Conservation (phyloP, 176 grass and related monocot species). For the Chrysopogon serrulatus region DNA sequence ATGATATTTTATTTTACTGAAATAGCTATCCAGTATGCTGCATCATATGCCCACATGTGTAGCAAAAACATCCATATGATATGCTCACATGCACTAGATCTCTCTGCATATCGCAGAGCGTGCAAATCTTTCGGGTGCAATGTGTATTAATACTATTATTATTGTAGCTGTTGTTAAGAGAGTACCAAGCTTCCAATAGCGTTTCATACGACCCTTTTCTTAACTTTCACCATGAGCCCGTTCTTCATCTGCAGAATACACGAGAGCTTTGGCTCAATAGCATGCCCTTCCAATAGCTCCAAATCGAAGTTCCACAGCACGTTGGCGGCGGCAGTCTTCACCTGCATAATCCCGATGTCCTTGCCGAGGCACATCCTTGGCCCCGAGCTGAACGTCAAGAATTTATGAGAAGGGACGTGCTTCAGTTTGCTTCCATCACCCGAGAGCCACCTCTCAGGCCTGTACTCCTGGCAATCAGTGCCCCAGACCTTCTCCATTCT, state of each 20-base stretch:
- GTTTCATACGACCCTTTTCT: background rate
- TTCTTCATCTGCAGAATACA: background rate
- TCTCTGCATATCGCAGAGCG: too few species aligned
- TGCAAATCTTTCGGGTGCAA: too few species aligned
- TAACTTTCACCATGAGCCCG: background rate
- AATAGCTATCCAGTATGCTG: too few species aligned
- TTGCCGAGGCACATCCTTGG: background rate
- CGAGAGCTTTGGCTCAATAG: background rate
- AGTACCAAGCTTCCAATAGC: too few species aligned
- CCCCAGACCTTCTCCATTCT: slow-evolving; percentile 4
- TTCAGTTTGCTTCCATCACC: background rate
- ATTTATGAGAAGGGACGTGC: background rate
- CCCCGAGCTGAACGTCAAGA: background rate
- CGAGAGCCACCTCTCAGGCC: slow-evolving; percentile 8
- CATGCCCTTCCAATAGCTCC: background rate
- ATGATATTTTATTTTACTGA: too few species aligned
- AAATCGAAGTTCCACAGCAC: background rate
- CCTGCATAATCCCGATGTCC: background rate
- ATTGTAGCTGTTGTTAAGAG: too few species aligned
- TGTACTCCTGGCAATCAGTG: background rate
- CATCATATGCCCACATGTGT: too few species aligned
- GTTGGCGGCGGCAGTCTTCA: background rate
- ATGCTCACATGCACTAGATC: too few species aligned
- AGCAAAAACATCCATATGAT: too few species aligned
- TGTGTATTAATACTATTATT: too few species aligned